These are phyloP conservation scores for Mrakia gelida DNA, from an alignment of 768 basidiomycete species.

Conservation along the genomic window DNA sequence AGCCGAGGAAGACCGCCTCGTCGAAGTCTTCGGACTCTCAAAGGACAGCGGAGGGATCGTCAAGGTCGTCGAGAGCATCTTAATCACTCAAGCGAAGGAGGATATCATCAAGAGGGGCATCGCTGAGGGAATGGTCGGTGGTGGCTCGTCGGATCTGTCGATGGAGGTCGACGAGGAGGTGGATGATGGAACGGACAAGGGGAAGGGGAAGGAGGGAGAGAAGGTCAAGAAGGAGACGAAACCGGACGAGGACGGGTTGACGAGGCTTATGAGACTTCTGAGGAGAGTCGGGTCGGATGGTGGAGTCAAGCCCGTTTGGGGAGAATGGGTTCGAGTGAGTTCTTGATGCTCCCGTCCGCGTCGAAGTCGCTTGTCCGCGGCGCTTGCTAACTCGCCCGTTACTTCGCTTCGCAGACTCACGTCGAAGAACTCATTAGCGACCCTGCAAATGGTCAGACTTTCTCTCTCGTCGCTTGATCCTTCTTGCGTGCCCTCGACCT, in stretches of 20 bases:
- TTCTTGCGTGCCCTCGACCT: neutral
- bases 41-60: conserved; percentile 13
- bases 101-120: conserved; percentile 2
- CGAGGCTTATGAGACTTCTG: conserved; percentile 4
- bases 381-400: neutral
- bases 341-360: neutral
- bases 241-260: conserved; percentile 2
- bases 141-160: neutral
- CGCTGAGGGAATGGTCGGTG: conserved; percentile 7
- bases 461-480: neutral
- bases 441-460: conserved; percentile 2
- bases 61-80: neutral
- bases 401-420: neutral
- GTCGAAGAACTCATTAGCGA: conserved; percentile 25
- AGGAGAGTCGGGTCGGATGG: neutral
- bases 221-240: neutral
- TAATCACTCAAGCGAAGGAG: neutral
- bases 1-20: conserved; percentile 6
- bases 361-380: no score
- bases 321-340: conserved; percentile 15
- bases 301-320: conserved; percentile 7
- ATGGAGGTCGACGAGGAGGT: conserved; percentile 11
- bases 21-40: conserved; percentile 1
- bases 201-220: neutral
- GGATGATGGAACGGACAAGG: conserved; percentile 5